Conservation (phyloP, 495 filamentous ascomycete genomes). For the Ascodesmis nigricans region DNA sequence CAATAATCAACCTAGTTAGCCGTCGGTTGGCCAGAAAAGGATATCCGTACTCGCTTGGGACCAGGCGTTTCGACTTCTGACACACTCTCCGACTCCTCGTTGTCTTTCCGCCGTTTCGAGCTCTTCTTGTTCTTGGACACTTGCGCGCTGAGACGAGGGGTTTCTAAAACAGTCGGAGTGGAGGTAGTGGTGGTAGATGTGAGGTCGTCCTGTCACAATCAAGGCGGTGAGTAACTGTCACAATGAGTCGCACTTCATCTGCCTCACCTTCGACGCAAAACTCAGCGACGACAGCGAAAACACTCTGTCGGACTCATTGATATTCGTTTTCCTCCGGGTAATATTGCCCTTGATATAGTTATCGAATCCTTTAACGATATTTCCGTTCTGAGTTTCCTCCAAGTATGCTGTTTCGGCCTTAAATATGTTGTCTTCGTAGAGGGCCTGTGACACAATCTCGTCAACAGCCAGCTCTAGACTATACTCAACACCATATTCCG, state of each 20-base stretch:
- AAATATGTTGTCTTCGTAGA: constrained; percentile 64
- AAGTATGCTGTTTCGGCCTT: constrained; percentile 72
- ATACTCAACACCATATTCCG: constrained; percentile 1
- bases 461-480: neutral
- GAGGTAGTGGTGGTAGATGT: constrained; percentile 17
- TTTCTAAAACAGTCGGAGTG: constrained; percentile 18
- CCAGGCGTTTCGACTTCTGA: constrained; percentile 22
- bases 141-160: constrained; percentile 11
- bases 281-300: constrained; percentile 40
- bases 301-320: constrained; percentile 32
- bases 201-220: constrained; percentile 14
- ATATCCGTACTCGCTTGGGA: constrained; percentile 21
- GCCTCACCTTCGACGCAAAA: constrained; percentile 26
- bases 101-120: constrained; percentile 15
- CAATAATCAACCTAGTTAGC: too few relatives aligned
- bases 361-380: constrained; percentile 94
- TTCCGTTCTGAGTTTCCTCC: constrained; percentile 70
- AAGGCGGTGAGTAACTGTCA: too few relatives aligned
- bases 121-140: constrained; percentile 15
- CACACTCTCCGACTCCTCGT: constrained; percentile 22
- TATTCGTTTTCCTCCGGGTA: constrained; percentile 29
- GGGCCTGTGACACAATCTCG: constrained; percentile 26
- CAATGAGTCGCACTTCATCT: too few relatives aligned
- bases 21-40: constrained; percentile 22
- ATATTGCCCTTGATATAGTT: constrained; percentile 77